A percentile compares a stretch with the other conserved stretches of the same genome.
Conservation (phyloP, 805 yeast genomes). For the Spencermartinsiella europaea region DNA sequence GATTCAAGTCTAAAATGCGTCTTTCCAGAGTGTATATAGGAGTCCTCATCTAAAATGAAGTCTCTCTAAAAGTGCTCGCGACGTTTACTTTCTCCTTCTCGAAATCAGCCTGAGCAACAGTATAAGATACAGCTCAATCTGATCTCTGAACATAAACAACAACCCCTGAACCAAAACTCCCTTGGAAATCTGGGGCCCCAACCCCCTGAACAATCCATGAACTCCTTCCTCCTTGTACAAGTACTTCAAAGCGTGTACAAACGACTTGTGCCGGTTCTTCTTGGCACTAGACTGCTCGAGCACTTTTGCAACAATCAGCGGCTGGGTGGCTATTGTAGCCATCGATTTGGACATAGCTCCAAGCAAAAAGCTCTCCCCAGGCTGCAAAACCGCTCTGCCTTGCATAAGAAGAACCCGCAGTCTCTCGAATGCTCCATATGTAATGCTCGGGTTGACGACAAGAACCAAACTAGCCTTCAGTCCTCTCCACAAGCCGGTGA, state of each 20-base stretch:
- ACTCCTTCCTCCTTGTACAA: slow-evolving; percentile 62
- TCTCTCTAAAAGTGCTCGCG: no score
- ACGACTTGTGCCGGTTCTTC: slow-evolving; percentile 37
- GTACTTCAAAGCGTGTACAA: slow-evolving; percentile 58
- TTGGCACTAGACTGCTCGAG: slow-evolving; percentile 54
- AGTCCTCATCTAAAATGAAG: no score
- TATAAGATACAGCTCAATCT: slow-evolving; percentile 36
- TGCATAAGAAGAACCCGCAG: slow-evolving; percentile 49
- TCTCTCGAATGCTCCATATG: slow-evolving; percentile 75
- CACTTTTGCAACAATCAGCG: slow-evolving; percentile 78
- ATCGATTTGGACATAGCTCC: slow-evolving; percentile 79
- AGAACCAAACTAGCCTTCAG: slow-evolving; percentile 72
- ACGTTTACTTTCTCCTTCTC: slow-evolving; percentile 1
- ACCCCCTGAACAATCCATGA: slow-evolving; percentile 68
- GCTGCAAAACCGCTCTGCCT: slow-evolving; percentile 40
- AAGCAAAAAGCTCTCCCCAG: slow-evolving; percentile 59
- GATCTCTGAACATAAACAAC: slow-evolving; percentile 76
- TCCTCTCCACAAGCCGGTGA: slow-evolving; percentile 76
- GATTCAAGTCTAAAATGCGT: no score
- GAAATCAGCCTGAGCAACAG: slow-evolving; percentile 21
- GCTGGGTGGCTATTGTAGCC: slow-evolving; percentile 79
- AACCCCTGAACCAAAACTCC: slow-evolving; percentile 83
- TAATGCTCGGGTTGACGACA: slow-evolving; percentile 79
- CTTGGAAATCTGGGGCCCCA: slow-evolving; percentile 73
- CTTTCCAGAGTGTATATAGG: no score